Base-by-base conservation (phyloP, 169 alveolate genomes). In the Eimeria maxima region DNA sequence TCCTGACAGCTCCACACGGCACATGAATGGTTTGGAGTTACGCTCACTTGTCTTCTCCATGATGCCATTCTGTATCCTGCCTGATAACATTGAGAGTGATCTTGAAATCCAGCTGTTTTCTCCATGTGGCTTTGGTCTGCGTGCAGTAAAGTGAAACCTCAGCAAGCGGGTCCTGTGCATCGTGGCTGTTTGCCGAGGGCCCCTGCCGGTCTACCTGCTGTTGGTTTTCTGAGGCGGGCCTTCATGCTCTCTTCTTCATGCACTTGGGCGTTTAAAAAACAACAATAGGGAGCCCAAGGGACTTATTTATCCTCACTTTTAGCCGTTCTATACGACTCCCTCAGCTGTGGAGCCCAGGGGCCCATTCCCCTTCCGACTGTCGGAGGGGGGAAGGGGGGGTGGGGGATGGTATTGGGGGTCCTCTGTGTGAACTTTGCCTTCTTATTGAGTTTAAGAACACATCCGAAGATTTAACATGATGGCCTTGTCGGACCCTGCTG, bases 401-500 rank as follows among this genome's bases (percentile, higher is more conserved):
- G 38, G 38, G 38, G 38, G 38, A 33, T 24, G 33, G 74, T n/a
- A 24, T 0, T 20, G 20, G 44, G 42, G 74, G 74, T n/a, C 10
- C 74, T 4, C 74, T 6, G 42, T n/a, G 74, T n/a, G 20, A 65
- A 65, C 42, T 65, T 65, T 38, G 16, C 27, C 16, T 65, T 24
- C 16, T 65, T 16, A 65, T 33, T 65, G 74, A 65, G 74, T 65
- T 65, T n/a, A 65, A 3, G 27, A 65, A 65, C 42, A 65, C 42
- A 33, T n/a, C 24, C 38, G 24, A 13, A 65, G 42, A 13, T 18
- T 65, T 2, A 73, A 73, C 83, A 73, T 73, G 83, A 73, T 73
- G 83, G 83, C 83, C 45, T 2, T 73, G 83, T 73, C 83, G 55
- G 83, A 73, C 38, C 55, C 83, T 33, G 83, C 83, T 73, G 83